A percentile compares a stretch with the other conserved stretches of the same genome.
Evolutionary conservation across 1,284 basidiomycete genomes (phyloP).

Genomic region (Phaffia rhodozyma): DNA sequence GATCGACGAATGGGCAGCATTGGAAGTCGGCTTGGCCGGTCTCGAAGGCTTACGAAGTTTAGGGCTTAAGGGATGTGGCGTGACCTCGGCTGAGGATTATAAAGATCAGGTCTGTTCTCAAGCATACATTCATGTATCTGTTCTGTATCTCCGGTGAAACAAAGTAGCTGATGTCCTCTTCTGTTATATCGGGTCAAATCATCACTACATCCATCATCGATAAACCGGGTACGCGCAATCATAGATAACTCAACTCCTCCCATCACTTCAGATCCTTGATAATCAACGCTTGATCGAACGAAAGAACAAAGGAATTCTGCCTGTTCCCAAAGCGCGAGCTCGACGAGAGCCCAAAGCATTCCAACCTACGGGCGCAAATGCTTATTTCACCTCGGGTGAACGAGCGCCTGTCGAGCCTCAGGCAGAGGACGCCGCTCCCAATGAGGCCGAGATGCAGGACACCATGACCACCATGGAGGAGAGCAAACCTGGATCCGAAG

Average conservation of each 20-base stretch:
- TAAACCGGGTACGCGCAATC: no score
- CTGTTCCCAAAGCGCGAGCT: neutral
- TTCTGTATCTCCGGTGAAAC: neutral
- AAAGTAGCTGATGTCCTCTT: neutral
- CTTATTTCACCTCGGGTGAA: neutral
- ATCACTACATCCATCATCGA: no score
- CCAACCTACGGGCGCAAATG: no score
- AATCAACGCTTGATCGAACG: constrained; percentile 15
- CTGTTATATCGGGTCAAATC: neutral
- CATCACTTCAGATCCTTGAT: constrained; percentile 16
- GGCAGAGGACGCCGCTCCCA: no score
- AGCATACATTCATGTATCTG: neutral
- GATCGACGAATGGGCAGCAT: constrained; percentile 1
- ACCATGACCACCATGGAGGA: neutral
- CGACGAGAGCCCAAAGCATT: no score
- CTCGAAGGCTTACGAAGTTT: constrained; percentile 14
- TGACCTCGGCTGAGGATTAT: constrained; percentile 9
- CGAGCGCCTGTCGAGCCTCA: neutral
- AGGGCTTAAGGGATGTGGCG: constrained; percentile 12
- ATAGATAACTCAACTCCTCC: constrained; percentile 13
- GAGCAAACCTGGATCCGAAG: neutral
- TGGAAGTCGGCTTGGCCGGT: neutral
- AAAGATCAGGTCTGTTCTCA: constrained; percentile 4
- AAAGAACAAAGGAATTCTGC: constrained; percentile 3
- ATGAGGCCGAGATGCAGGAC: no score